phyloP scores from a whole-genome alignment of 495 filamentous ascomycete species.

The Daldinia decipiens region DNA sequence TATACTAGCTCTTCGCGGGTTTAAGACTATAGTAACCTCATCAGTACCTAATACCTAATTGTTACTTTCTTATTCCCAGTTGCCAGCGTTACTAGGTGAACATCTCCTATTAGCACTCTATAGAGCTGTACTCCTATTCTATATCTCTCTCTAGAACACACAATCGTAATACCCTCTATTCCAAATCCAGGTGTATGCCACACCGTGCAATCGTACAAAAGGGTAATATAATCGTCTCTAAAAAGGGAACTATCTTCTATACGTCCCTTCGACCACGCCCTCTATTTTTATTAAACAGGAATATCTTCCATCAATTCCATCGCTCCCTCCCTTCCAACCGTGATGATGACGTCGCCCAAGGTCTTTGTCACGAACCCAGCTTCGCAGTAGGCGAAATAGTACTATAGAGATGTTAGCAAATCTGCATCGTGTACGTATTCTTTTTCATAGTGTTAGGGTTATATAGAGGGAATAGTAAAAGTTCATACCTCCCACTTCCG shows the following conservation, averaged over 20 bases:
- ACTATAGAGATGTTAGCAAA: slow-evolving; percentile 51
- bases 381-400: slow-evolving; percentile 79
- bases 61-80: not conserved
- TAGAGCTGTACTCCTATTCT: not conserved
- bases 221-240: not conserved
- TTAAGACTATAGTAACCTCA: not conserved
- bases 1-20: not conserved
- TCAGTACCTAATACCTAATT: too few relatives aligned
- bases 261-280: not conserved
- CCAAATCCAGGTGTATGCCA: not conserved
- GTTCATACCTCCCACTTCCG: slow-evolving; percentile 71
- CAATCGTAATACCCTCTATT: not conserved
- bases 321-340: slow-evolving; percentile 71
- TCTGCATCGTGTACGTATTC: not conserved
- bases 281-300: slow-evolving; percentile 56
- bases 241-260: not conserved
- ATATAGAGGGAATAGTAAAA: not conserved
- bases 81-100: not conserved
- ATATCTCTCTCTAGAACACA: not conserved
- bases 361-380: slow-evolving; percentile 76
- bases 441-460: too few relatives aligned
- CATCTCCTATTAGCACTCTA: not conserved
- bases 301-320: slow-evolving; percentile 74
- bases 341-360: slow-evolving; percentile 75
- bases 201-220: not conserved